Evolutionary conservation across 2,329 filamentous ascomycete species (phyloP).

Genomic region (Furcasterigmium furcatum): DNA sequence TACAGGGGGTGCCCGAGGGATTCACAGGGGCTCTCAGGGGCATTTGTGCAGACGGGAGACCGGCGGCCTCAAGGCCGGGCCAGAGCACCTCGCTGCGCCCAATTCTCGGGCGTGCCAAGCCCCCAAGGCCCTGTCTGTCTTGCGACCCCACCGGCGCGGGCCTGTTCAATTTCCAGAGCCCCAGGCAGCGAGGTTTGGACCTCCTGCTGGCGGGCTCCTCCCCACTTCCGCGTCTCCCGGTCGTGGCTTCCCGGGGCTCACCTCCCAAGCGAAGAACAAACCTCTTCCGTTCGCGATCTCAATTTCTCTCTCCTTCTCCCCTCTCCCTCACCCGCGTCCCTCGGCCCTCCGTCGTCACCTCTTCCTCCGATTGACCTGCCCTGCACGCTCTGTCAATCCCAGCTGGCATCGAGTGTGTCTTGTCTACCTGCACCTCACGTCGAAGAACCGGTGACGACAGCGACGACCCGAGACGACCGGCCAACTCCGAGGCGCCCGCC

Average conservation of each 20-base stretch:
- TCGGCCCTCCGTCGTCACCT: not conserved
- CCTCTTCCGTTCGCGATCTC: not conserved
- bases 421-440: not conserved
- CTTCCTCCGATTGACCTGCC: not conserved
- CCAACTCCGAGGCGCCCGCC: too few species aligned
- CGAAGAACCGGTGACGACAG: too few species aligned
- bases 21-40: too few species aligned
- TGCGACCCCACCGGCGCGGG: too few species aligned
- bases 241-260: conserved; percentile 1
- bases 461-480: too few species aligned
- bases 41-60: too few species aligned
- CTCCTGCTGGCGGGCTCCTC: not conserved
- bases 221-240: not conserved
- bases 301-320: conserved; percentile 4
- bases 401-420: too few species aligned
- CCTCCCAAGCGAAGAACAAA: not conserved
- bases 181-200: not conserved
- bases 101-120: too few species aligned
- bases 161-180: not conserved
- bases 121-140: too few species aligned
- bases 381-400: not conserved
- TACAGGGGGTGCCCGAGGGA: too few species aligned
- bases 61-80: too few species aligned
- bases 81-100: too few species aligned
- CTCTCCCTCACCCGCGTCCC: conserved; percentile 3